Evolutionary conservation across 352 stramenopile genomes (phyloP), one percentile per base, ranked within the genome.

Genomic region (Globisporangium canariense): DNA sequence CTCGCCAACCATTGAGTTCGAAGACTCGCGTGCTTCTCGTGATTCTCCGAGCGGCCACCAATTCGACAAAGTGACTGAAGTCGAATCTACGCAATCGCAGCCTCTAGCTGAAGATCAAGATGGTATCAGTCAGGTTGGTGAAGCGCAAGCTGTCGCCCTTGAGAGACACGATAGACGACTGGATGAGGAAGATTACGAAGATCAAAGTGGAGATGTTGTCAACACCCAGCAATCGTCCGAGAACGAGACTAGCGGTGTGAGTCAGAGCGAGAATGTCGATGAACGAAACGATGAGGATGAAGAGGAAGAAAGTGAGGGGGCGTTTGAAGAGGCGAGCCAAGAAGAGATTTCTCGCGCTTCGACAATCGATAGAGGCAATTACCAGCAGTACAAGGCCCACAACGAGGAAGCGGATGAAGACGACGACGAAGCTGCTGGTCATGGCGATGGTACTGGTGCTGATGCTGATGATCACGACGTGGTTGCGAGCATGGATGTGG

Each of bases 281-380:
- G 61, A 69, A 4, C 32, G 73, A 25, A 46, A 68, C 2, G 64
- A 74, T 14, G 55, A 41, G 22, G 46, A 69, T 2, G 62, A 64
- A 5, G 54, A 73, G 3, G 64, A 68, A 6, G 41, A 76, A 20
- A 54, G 70, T 5, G 62, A 76, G 13, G 65, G 68, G 28, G 40
- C 40, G 13, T n/a, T 46, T 46, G 53, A 70, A 46, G 18, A 67
- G 5, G n/a, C 61, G 49, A 56, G 58, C 11, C 45, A 73, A 16
- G 46, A 75, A 8, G 60, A 53, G n/a, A 34, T 47, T 13, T 43
- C 52, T 25, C 30, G 68, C 61, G 49, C 20, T 11, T 83, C 76
- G 36, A 88, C 81, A 9, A 77, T 90, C 43, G 79, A 88, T 28
- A 67, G 67, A 47, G 81, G 77, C 46, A 87, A 84, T 43, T 76